Conservation (phyloP, 73 alveolate genomes). For the Effrenium voratum region DNA sequence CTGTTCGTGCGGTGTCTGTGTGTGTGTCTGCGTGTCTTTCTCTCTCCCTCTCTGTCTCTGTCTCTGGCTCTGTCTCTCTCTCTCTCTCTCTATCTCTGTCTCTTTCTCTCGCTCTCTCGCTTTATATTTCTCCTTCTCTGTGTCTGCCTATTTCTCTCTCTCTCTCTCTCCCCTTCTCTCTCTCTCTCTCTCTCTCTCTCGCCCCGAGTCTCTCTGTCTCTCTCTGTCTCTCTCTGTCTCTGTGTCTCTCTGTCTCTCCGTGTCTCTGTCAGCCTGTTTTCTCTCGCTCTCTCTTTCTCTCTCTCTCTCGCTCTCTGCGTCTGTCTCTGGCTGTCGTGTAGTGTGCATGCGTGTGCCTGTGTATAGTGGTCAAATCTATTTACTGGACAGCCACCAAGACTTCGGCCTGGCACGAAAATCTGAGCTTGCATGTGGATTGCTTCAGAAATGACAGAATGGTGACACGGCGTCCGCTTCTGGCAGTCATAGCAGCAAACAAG, state of each 20-base stretch:
- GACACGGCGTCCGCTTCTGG: no score
- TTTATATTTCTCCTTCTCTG: neutral
- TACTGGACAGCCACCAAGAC: no score
- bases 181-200: neutral
- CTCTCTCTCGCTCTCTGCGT: no score
- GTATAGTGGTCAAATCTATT: no score
- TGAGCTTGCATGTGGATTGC: no score
- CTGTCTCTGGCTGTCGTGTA: neutral
- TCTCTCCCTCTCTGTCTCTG: neutral
- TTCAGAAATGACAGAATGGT: no score
- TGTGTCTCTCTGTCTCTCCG: neutral
- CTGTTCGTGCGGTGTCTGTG: no score
- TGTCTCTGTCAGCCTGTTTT: neutral
- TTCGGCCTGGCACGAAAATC: no score
- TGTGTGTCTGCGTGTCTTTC: no score
- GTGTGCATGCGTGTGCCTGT: neutral
- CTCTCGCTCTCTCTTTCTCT: neutral
- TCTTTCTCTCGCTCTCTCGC: neutral
- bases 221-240: neutral
- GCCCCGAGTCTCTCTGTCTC: neutral
- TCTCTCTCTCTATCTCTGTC: neutral
- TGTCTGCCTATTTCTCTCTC: neutral
- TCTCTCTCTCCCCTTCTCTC: neutral
- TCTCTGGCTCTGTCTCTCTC: neutral
- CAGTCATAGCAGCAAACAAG: no score